Evolutionary conservation across 1,139 yeast species (phyloP), one percentile per base, ranked within the genome.

Genomic region (Yamadazyma membranifaciens): DNA sequence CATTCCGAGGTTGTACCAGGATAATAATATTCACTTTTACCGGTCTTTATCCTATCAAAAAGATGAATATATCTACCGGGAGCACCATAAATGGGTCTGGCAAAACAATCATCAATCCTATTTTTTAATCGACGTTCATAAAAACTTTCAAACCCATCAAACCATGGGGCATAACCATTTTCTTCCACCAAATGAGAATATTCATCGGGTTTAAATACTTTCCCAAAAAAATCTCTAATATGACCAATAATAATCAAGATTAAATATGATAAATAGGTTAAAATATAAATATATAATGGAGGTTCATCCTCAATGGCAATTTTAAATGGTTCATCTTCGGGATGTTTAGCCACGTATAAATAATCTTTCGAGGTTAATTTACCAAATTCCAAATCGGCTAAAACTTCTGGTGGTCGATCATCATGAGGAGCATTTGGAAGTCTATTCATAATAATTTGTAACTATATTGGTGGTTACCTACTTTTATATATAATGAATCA

Each of bases 101-200:
- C 88, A 64, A 92, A 92, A 62, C 97, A 89, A 63, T 92, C 98
- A 57, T 87, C 96, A 48, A 92, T 79, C 64, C 96, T 85, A 50
- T 78, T 79, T 60, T 94, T 91, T 72, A 92, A 76, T 55, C 98
- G 81, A 56, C 99, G 83, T 34, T 91, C 85, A 62, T 91, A 92
- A 59, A 92, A 94, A 51, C 87, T 81, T 63, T 92, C 99, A 60
- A 92, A 91, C 37, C 89, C 94, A 36, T 94, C 87, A 54, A 85
- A 87, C 85, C 96, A 84, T 31, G 99, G 98, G 27, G 98, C 98
- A 57, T 87, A 83, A 1, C 99, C 99, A 59, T 92, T 82, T 47
- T 76, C 73, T 57, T 87, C 94, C 40, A 84, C 68, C 45, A 91
- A 73, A 52, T 87, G 84, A 35, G 68, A 67, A 60, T 83, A 83